phyloP scores from a whole-genome alignment of 306 rosid genomes.

The Biancaea sappan region DNA sequence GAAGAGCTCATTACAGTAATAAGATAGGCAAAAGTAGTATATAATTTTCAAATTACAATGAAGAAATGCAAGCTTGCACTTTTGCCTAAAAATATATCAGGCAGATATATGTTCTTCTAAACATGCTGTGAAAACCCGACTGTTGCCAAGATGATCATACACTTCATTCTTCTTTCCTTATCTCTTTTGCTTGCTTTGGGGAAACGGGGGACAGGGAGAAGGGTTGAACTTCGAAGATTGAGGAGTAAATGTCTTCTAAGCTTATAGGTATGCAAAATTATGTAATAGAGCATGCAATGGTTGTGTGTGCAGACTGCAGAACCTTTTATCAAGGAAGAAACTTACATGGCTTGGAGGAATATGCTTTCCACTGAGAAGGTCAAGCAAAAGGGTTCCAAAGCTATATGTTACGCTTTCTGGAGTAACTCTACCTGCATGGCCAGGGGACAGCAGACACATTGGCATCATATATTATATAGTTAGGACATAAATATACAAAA shows the following conservation, averaged over 20 bases:
- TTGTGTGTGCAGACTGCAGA: not conserved
- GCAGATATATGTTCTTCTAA: not conserved
- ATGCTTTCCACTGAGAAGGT: slow-evolving; percentile 97
- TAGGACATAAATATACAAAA: slow-evolving; percentile 1
- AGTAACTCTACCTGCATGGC: slow-evolving; percentile 77
- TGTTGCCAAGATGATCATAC: not conserved
- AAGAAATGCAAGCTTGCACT: not conserved
- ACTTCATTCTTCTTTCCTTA: not conserved
- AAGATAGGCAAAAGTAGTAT: not conserved
- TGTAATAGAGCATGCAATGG: not conserved
- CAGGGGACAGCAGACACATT: slow-evolving; percentile 24
- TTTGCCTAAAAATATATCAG: not conserved
- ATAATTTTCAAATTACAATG: not conserved
- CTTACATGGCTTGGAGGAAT: slow-evolving; percentile 99
- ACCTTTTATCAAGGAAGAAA: slow-evolving; percentile 26
- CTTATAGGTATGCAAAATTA: not conserved
- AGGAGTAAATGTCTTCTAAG: not conserved
- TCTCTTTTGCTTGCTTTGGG: not conserved
- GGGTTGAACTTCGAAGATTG: not conserved
- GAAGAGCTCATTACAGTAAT: not conserved
- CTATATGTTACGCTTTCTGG: slow-evolving; percentile 93
- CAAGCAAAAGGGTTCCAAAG: slow-evolving; percentile 95
- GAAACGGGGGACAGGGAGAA: not conserved
- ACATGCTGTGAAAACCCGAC: not conserved
- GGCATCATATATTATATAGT: slow-evolving; percentile 10